phyloP scores from a whole-genome alignment of 805 yeast species.

The Metschnikowia colocasiae region DNA sequence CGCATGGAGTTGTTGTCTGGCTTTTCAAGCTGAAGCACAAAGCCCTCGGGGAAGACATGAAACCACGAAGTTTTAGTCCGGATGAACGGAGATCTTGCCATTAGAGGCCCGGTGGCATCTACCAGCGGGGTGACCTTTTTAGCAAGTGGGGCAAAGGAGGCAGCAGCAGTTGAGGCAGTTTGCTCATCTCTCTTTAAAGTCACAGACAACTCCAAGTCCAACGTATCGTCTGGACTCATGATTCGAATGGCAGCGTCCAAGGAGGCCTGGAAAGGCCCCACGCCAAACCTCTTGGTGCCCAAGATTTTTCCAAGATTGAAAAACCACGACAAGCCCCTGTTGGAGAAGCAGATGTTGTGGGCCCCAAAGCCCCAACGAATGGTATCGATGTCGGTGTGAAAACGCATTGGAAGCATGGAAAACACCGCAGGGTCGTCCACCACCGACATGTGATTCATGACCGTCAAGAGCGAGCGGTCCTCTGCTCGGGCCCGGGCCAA shows the following conservation, averaged over 20 bases:
- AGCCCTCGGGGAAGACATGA: constrained; percentile 93
- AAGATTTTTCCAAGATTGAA: constrained; percentile 88
- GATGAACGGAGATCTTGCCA: constrained; percentile 48
- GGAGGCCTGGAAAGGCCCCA: constrained; percentile 88
- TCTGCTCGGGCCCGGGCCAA: constrained; percentile 59
- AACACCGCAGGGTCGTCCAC: constrained; percentile 91
- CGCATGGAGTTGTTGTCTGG: constrained; percentile 87
- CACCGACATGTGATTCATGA: constrained; percentile 90
- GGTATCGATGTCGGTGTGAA: constrained; percentile 56
- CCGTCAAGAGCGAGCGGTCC: constrained; percentile 72
- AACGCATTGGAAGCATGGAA: constrained; percentile 77
- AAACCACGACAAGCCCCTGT: constrained; percentile 48
- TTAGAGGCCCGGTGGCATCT: constrained; percentile 28
- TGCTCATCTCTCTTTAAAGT: neutral
- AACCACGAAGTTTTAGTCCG: constrained; percentile 79
- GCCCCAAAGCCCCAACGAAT: constrained; percentile 97
- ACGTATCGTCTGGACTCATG: constrained; percentile 71
- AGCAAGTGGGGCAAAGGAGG: constrained; percentile 11
- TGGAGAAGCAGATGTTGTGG: constrained; percentile 78
- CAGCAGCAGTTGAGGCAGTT: too few species aligned
- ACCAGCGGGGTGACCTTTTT: constrained; percentile 26
- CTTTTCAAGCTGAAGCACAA: constrained; percentile 76
- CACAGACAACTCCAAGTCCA: constrained; percentile 39
- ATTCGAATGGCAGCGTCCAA: constrained; percentile 82
- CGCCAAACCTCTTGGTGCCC: constrained; percentile 83